Evolutionary conservation across 2,329 filamentous ascomycete genomes (phyloP).

Genomic region (Cordyceps farinosa): DNA sequence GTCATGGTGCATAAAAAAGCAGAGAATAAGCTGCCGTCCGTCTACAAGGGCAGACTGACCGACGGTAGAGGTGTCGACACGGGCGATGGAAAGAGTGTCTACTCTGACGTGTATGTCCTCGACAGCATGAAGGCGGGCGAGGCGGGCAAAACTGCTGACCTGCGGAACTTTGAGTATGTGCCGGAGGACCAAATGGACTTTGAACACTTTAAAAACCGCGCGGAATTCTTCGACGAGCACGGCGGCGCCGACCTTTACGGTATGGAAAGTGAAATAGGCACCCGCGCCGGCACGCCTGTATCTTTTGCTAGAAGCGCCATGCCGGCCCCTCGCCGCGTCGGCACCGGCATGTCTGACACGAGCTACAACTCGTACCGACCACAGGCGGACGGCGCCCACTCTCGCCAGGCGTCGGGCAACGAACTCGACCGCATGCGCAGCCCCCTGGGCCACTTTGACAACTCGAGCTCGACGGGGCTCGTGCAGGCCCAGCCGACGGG

Average conservation of each 20-base stretch:
- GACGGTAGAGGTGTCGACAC: conserved; percentile 61
- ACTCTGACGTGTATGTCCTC: conserved; percentile 78
- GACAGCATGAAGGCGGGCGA: conserved; percentile 66
- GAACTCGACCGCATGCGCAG: conserved; percentile 37
- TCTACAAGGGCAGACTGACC: conserved; percentile 77
- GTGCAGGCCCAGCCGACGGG: conserved; percentile 46
- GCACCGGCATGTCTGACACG: conserved; percentile 25
- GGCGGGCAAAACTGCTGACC: conserved; percentile 42
- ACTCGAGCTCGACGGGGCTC: conserved; percentile 52
- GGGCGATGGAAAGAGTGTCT: conserved; percentile 55
- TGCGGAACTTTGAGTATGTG: conserved; percentile 85
- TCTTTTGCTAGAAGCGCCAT: conserved; percentile 51
- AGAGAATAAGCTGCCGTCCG: conserved; percentile 76
- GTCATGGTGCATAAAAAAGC: conserved; percentile 94
- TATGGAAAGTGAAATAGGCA: conserved; percentile 39
- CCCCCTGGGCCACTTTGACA: conserved; percentile 48
- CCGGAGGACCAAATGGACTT: conserved; percentile 84
- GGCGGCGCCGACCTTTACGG: conserved; percentile 73
- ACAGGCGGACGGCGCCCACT: conserved; percentile 3
- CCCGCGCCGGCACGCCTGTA: conserved; percentile 59
- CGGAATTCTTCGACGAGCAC: conserved; percentile 82
- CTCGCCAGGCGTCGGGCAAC: conserved; percentile 10
- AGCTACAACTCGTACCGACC: conserved; percentile 30
- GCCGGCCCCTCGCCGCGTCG: conserved; percentile 20
- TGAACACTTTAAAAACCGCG: conserved; percentile 83